Evolutionary conservation across 2,329 filamentous ascomycete genomes (phyloP).

Genomic region (Ilyonectria mors-panacis): DNA sequence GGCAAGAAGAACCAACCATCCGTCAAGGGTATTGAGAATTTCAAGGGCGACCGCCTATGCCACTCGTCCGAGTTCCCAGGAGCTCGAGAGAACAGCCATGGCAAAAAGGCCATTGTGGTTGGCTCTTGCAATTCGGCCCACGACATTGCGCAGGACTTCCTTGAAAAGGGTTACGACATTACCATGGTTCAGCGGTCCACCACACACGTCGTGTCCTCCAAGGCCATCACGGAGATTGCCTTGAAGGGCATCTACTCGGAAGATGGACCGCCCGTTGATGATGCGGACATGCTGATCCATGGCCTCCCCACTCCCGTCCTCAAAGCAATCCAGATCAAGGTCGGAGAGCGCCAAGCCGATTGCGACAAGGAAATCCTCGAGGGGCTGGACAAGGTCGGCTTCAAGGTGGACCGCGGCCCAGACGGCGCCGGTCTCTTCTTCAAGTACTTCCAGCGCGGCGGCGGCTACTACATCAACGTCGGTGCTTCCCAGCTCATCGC

Average conservation of each 20-base stretch:
- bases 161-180: constrained; percentile 76
- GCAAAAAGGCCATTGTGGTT: constrained; percentile 75
- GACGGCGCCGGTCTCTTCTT: constrained; percentile 70
- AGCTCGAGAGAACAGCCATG: constrained; percentile 60
- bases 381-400: constrained; percentile 69
- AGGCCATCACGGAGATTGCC: constrained; percentile 65
- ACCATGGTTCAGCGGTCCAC: constrained; percentile 79
- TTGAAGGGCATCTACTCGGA: constrained; percentile 68
- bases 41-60: constrained; percentile 72
- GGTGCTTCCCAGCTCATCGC: constrained; percentile 74
- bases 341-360: constrained; percentile 51
- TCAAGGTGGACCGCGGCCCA: constrained; percentile 72
- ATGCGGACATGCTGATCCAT: constrained; percentile 74
- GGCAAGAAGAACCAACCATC: constrained; percentile 74
- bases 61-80: constrained; percentile 75
- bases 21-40: constrained; percentile 70
- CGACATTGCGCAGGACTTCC: constrained; percentile 78
- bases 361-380: constrained; percentile 57
- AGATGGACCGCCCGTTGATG: constrained; percentile 72
- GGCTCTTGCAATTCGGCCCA: constrained; percentile 79
- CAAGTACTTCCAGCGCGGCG: constrained; percentile 76
- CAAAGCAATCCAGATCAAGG: constrained; percentile 70
- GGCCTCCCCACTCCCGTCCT: constrained; percentile 71
- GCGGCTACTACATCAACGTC: constrained; percentile 81
- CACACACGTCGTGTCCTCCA: constrained; percentile 74